Conservation (phyloP, 2,329 filamentous ascomycete species). For the Monilinia polystroma region DNA sequence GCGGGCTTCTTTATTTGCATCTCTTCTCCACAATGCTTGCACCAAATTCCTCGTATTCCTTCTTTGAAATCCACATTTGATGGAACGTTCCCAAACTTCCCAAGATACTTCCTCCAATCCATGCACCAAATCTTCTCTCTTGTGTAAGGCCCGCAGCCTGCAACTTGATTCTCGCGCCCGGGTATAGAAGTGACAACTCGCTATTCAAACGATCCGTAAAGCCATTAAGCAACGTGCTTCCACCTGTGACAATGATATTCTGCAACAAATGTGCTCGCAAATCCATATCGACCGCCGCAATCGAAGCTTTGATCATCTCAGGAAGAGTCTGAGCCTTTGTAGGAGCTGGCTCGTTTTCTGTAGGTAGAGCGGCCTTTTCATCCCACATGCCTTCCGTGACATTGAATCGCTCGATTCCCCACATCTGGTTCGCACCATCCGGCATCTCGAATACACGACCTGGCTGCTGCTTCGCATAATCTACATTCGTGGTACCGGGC, state of each 20-base stretch:
- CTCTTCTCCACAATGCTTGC: slow-evolving; percentile 89
- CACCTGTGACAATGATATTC: slow-evolving; percentile 92
- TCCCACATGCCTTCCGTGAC: slow-evolving; percentile 91
- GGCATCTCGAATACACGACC: slow-evolving; percentile 95
- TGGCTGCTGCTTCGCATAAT: slow-evolving; percentile 68
- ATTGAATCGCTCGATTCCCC: slow-evolving; percentile 82
- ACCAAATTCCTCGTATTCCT: slow-evolving; percentile 97
- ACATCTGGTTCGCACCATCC: slow-evolving; percentile 94
- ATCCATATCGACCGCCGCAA: slow-evolving; percentile 84
- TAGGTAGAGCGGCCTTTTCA: slow-evolving; percentile 66
- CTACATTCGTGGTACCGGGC: slow-evolving; percentile 66
- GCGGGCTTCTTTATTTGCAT: slow-evolving; percentile 66
- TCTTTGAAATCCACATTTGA: slow-evolving; percentile 98
- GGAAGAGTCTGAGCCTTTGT: slow-evolving; percentile 78
- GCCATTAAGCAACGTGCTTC: slow-evolving; percentile 81
- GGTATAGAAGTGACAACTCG: slow-evolving; percentile 79
- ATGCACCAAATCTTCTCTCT: slow-evolving; percentile 88
- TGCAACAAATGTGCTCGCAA: slow-evolving; percentile 77
- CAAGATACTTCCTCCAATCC: slow-evolving; percentile 95
- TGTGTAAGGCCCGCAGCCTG: slow-evolving; percentile 82
- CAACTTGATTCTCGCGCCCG: slow-evolving; percentile 82
- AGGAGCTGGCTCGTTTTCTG: slow-evolving; percentile 46
- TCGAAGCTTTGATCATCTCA: slow-evolving; percentile 72
- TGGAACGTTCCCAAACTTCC: slow-evolving; percentile 96
- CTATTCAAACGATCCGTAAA: slow-evolving; percentile 88